Conservation (phyloP, 140 eudicot species). For the Oenanthe javanica region DNA sequence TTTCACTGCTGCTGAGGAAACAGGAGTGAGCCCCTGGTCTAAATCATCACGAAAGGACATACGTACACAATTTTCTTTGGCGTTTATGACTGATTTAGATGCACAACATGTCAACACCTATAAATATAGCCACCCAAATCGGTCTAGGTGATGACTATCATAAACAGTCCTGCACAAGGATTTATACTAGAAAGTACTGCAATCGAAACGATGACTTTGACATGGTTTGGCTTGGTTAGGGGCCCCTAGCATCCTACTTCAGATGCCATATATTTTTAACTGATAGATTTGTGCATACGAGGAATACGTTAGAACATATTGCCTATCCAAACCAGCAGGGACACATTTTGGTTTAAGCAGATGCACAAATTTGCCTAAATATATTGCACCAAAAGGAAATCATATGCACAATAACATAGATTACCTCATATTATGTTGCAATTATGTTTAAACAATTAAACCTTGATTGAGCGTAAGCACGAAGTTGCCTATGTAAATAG, state of each 20-base stretch:
- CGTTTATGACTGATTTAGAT: slow-evolving; percentile 15
- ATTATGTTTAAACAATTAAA: no score
- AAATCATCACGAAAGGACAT: slow-evolving; percentile 29
- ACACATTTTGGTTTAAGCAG: slow-evolving; percentile 58
- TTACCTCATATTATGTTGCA: no score
- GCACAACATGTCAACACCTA: slow-evolving; percentile 15
- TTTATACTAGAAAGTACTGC: slow-evolving; percentile 9
- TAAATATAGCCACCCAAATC: slow-evolving; percentile 54
- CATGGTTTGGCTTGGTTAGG: slow-evolving; percentile 63
- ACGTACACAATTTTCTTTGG: slow-evolving; percentile 19
- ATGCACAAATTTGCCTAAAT: no score
- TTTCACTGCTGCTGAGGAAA: slow-evolving; percentile 11
- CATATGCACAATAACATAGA: no score
- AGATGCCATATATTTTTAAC: slow-evolving; percentile 87
- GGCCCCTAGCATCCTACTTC: slow-evolving; percentile 56
- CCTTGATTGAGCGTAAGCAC: no score
- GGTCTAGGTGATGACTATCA: slow-evolving; percentile 84
- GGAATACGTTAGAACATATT: slow-evolving; percentile 88
- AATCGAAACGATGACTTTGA: not conserved
- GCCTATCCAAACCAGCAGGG: slow-evolving; percentile 67
- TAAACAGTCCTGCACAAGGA: slow-evolving; percentile 55
- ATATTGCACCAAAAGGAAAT: no score
- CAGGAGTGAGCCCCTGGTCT: slow-evolving; percentile 6
- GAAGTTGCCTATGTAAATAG: no score
- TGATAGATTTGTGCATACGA: slow-evolving; percentile 76